Evolutionary conservation across 805 yeast species (phyloP), one percentile per base, ranked within the genome.

Genomic region (Saturnispora zaruensis): DNA sequence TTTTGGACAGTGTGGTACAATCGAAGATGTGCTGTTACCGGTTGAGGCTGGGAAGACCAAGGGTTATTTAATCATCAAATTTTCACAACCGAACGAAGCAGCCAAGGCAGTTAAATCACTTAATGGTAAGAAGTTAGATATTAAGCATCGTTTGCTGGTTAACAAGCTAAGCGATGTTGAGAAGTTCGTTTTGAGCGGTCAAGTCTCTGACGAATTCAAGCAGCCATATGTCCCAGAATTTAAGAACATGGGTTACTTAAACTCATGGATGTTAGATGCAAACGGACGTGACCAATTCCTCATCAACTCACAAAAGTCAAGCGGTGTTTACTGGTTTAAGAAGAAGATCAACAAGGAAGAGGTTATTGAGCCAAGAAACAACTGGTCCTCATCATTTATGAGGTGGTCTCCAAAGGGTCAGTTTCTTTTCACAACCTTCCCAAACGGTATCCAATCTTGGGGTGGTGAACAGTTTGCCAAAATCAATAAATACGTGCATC

Each of bases 391-490:
- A 52, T 82, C 87, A 54, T 89, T 83, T 59, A 86, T 88, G 60
- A 82, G 82, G 65, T 91, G 89, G 73, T 88, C 98, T 45, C 96
- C 97, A 63, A 82, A 81, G 69, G 99, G 99, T 67, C 81, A 91
- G 11, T 90, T 81, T 63, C 69, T 91, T 56, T 80, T 87, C 59
- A 83, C 97, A 1, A 76, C 89, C 59, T 97, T 91, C 69, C 88
- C 88, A 46, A 95, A 87, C 69, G 98, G 98, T 75, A 81, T 89
- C 51, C 95, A 88, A 66, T 78, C 91, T 25, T 93, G 97, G 95
- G 99, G 98, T 64, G 97, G 98, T 54, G 77, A 78, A 49, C 74
- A 78, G 44, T 88, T 88, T 64, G 79, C 76, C 55, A 77, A 85
- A 60, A 72, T 88, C 59, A 79, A 76, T 60, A 82, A 88, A 68